Evolutionary conservation across 495 filamentous ascomycete species (phyloP).

Genomic region (Penicillium lividum): DNA sequence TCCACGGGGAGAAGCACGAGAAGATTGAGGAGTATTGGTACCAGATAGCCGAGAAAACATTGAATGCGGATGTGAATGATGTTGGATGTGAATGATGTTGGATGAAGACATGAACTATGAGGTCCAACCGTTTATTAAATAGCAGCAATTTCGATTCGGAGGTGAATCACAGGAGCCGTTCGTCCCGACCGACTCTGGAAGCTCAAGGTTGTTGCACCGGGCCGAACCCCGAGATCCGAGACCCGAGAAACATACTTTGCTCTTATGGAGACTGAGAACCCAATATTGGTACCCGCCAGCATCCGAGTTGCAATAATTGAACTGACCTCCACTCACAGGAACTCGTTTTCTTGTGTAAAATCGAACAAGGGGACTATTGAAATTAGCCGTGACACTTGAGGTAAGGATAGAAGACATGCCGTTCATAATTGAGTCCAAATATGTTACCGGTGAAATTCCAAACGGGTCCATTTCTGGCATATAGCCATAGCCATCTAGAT

Average conservation of each 20-base stretch:
- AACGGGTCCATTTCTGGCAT: conserved; percentile 18
- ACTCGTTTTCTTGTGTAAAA: conserved; percentile 25
- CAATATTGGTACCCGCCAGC: not conserved
- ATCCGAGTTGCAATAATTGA: not conserved
- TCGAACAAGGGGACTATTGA: conserved; percentile 32
- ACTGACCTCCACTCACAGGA: conserved; percentile 9
- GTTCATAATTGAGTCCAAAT: conserved; percentile 43
- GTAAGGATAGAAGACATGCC: conserved; percentile 15
- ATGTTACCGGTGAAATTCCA: conserved; percentile 33
- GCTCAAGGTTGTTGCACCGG: conserved; percentile 22
- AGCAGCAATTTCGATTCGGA: too few species aligned
- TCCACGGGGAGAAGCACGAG: conserved; percentile 14
- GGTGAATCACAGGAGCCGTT: too few species aligned
- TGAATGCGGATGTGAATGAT: not conserved
- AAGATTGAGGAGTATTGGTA: conserved; percentile 24
- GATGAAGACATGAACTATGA: not conserved
- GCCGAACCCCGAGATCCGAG: conserved; percentile 11
- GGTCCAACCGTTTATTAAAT: not conserved
- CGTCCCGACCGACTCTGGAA: not conserved
- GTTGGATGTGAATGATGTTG: not conserved
- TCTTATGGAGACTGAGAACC: too few species aligned
- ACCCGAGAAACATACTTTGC: not conserved
- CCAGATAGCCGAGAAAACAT: conserved; percentile 24
- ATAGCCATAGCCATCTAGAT: conserved; percentile 11
- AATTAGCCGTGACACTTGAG: not conserved